Conservation (phyloP, 495 filamentous ascomycete genomes). For the Hypoxylon trugodes region DNA sequence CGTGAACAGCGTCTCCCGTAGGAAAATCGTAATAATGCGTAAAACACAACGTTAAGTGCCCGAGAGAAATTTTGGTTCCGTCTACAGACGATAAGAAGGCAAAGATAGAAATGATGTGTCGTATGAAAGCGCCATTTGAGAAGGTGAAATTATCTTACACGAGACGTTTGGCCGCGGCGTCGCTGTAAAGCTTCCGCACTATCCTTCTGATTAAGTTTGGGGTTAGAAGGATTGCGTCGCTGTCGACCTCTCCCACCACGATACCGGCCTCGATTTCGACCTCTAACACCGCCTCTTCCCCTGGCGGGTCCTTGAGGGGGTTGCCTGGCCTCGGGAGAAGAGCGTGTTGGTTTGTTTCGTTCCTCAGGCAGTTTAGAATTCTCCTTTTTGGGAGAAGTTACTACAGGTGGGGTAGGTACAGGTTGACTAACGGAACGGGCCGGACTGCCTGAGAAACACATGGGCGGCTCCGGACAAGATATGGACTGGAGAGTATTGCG, state of each 20-base stretch:
- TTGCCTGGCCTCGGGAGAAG: conserved; percentile 4
- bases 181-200: conserved; percentile 4
- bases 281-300: conserved; percentile 34
- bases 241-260: conserved; percentile 35
- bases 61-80: conserved; percentile 4
- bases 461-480: conserved; percentile 39
- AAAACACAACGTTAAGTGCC: conserved; percentile 9
- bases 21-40: conserved; percentile 6
- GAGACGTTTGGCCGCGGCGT: conserved; percentile 16
- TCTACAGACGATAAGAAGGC: conserved; percentile 7
- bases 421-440: conserved; percentile 43
- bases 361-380: conserved; percentile 1
- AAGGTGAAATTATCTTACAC: conserved; percentile 12
- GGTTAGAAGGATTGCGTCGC: conserved; percentile 30
- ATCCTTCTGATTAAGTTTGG: conserved; percentile 19
- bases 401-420: conserved; percentile 29
- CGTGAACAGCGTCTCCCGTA: conserved; percentile 2
- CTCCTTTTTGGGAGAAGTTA: not conserved
- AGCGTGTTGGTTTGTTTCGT: not conserved
- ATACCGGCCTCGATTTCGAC: conserved; percentile 39
- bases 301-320: conserved; percentile 17
- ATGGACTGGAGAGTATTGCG: conserved; percentile 44
- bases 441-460: conserved; percentile 33
- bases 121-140: not conserved
- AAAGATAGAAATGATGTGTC: conserved; percentile 6